Evolutionary conservation across 768 basidiomycete species (phyloP).

Genomic region (Hygrophoropsis aurantiaca): DNA sequence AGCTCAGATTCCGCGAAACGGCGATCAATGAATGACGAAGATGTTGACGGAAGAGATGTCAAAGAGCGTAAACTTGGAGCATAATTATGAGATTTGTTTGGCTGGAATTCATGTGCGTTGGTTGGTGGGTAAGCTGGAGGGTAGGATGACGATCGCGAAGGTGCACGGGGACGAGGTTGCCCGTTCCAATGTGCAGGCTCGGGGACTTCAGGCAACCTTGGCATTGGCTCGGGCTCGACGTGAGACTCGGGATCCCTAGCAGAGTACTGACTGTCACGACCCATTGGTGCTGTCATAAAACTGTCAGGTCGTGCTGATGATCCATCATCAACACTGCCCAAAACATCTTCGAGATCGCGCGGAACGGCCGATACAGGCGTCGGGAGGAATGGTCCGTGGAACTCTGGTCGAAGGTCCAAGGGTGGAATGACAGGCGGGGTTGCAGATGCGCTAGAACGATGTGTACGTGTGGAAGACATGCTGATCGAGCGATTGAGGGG

Average conservation of each 20-base stretch:
- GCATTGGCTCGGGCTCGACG: neutral
- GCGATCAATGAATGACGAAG: conserved; percentile 52
- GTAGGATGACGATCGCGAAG: conserved; percentile 16
- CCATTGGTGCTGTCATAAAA: conserved; percentile 42
- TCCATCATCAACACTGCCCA: conserved; percentile 36
- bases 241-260: conserved; percentile 24
- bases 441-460: conserved; percentile 41
- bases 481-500: conserved; percentile 67
- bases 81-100: conserved; percentile 15
- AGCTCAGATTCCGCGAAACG: conserved; percentile 47
- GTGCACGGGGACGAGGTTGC: conserved; percentile 12
- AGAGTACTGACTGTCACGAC: conserved; percentile 30
- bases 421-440: conserved; percentile 55
- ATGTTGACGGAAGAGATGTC: conserved; percentile 30
- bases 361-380: conserved; percentile 11
- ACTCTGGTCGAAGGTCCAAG: conserved; percentile 56
- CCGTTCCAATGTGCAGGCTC: conserved; percentile 14
- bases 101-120: conserved; percentile 15
- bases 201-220: neutral
- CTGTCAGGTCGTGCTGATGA: conserved; percentile 56
- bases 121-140: conserved; percentile 26
- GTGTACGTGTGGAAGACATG: conserved; percentile 60
- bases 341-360: conserved; percentile 20
- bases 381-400: conserved; percentile 35
- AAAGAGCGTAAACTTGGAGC: conserved; percentile 29